Base-by-base conservation (phyloP, 768 basidiomycete species). In the Podaxis mareebaensis region DNA sequence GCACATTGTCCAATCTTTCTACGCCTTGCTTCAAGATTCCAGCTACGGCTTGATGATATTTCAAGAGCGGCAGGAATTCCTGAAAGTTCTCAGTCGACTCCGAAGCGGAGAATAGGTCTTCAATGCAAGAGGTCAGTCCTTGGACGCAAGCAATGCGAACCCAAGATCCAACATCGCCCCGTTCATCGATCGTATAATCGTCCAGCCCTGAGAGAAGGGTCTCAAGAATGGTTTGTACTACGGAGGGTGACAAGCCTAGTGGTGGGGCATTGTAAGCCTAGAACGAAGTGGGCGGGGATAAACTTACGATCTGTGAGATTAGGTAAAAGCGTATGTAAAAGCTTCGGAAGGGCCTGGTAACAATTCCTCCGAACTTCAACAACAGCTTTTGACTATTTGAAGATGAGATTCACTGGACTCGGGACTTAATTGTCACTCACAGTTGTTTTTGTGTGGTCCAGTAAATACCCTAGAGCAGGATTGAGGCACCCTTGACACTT, bases 141-240 rank as follows among this genome's bases (percentile, higher is more conserved):
- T 79, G 80, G 56, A 95, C 82, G 68, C 89, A 92, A 2, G 87
- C 86, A 6, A 91, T 83, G 65, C 96, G 91, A 57, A 95, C 84
- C 95, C 95, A 97, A 2, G 96, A 98, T 46, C 96, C 96, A 40
- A 99, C 91, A 71, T 99, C 97, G 3, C 96, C 96, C 67, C 96
- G 88, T 72, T 97, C 92, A 72, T 99, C 96, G 53, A 85, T 87
- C 4, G 93, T 91, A 71, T 99, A 99, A 77, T 99, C 96, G 20
- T 85, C 81, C 58, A 99, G 75, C 3, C 93, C 95, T n/a, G 70
- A 72, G n/a, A 89, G 73, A 40, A 93, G 71, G 20, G 84, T 81
- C 59, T 82, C 77, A 56, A 90, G 78, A 60, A 93, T 71, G 3
- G 77, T 70, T 60, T 77, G 74, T 56, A 88, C 77, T 40, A 78